Base-by-base conservation (phyloP, 2,329 filamentous ascomycete genomes). In the Bertia moriformis region DNA sequence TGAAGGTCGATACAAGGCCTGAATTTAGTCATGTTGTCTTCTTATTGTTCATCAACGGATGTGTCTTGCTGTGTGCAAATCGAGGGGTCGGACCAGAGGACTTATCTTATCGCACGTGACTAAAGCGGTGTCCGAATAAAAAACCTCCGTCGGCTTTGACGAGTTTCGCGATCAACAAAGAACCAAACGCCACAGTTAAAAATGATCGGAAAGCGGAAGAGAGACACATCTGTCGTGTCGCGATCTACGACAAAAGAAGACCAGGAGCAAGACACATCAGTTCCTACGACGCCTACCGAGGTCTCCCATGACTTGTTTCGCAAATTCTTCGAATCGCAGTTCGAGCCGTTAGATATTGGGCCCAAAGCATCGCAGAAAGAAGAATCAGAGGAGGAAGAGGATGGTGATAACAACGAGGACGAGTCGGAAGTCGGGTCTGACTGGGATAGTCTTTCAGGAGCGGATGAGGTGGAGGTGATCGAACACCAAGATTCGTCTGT, bases 251-350 rank as follows among this genome's bases (percentile, higher is more conserved):
- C 10, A 15, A 35, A 13, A 35, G 15, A 35, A 35, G 32, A 35
- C 10, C 10, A 29, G n/a, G 24, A 29, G 24, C 24, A 29, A n/a
- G n/a, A 10, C 24, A 10, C 24, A 10, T 10, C 24, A 10, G 24
- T 29, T 18, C 12, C 32, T 10, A 15, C 12, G 10, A 29, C 32
- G 10, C 15, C 32, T 35, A 27, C 22, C 22, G 63, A 72, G 45
- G 69, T 78, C 42, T 68, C 82, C 12, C 76, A 84, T 48, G 84
- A 80, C 41, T 71, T 88, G 42, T 84, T 98, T 51, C 77, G 78
- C 42, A 75, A 74, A 48, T 82, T 89, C 54, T 96, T 96, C 53
- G 91, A 95, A 60, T 74, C 84, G 19, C 78, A 83, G 53, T 96
- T 95, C 62, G 73, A 77, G 53, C 86, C 89, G 5, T 57, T 94